Evolutionary conservation across 2,329 filamentous ascomycete species (phyloP).

Genomic region (Karstenula rhodostoma): DNA sequence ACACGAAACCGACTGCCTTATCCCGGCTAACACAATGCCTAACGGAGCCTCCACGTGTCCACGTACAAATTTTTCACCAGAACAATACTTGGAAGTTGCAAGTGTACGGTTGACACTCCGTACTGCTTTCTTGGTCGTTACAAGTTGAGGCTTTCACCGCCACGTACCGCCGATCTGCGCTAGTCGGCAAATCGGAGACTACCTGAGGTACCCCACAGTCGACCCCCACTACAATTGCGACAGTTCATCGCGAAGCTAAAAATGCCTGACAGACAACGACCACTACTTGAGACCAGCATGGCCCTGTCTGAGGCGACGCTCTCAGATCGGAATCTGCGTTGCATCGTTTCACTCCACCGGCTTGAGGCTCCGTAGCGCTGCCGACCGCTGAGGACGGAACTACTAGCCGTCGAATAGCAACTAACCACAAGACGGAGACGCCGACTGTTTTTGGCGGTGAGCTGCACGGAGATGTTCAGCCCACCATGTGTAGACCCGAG

Average conservation of each 20-base stretch:
- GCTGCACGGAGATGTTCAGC: neutral
- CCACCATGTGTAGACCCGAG: neutral
- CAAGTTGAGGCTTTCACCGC: conserved; percentile 28
- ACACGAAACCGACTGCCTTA: neutral
- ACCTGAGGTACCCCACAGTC: neutral
- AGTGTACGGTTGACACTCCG: neutral
- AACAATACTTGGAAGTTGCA: neutral
- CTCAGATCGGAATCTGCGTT: neutral
- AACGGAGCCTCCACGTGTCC: neutral
- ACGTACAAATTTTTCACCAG: neutral
- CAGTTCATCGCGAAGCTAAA: neutral
- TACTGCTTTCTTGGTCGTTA: neutral
- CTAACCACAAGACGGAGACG: neutral
- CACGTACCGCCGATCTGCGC: conserved; percentile 28
- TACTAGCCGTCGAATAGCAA: neutral
- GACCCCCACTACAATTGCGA: neutral
- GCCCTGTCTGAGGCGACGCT: neutral
- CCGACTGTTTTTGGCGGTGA: neutral
- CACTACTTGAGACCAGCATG: neutral
- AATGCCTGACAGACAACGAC: neutral
- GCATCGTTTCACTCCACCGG: neutral
- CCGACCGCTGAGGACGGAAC: neutral
- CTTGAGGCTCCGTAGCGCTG: neutral
- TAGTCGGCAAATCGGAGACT: neutral
- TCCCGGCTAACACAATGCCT: neutral